Evolutionary conservation across 768 basidiomycete genomes (phyloP), one percentile per base, ranked within the genome.

Genomic region (Suillus hirtellus): DNA sequence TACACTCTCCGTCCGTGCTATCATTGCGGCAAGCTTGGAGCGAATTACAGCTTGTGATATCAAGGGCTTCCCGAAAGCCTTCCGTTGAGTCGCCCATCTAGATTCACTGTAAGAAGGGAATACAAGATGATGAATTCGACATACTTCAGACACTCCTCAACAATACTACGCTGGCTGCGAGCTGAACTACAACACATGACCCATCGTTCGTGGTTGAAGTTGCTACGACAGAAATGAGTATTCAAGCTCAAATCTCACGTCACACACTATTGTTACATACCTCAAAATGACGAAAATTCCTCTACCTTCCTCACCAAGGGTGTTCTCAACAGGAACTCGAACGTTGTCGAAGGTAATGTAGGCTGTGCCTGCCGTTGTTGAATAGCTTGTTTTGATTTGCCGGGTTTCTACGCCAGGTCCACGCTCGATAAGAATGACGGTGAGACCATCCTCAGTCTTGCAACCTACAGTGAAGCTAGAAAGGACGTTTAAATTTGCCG

Each of bases 161-260:
- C 79, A 71, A 85, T 69, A 8, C 75, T 58, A 38, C 95, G 86
- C 68, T 95, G 93, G 62, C 80, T 78, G 63, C 90, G 81, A n/a
- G 89, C 87, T 31, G 85, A 87, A 38, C 84, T 79, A 68, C 91
- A 92, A 72, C 84, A 86, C 90, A 95, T 95, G 34, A 92, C 91
- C 93, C 92, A 96, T 67, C 91, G 89, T 72, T 95, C 95, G 74
- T 96, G 94, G 73, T 96, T 96, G 79, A 96, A 97, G 78, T 96
- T 98, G 63, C 90, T 84, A 79, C 76, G 54, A 5, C 24, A 37
- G 35, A 14, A 21, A 54, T 21, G 37, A 21, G 12, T 17, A 4
- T n/a, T 31, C 31, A 6, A 31, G 31, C 31, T 46, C 21, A 59
- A 17, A 38, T 49, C 40, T 43, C 46, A 43, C 8, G 40, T 27